Conservation (phyloP, 495 filamentous ascomycete species). For the Podospora fimiseda region DNA sequence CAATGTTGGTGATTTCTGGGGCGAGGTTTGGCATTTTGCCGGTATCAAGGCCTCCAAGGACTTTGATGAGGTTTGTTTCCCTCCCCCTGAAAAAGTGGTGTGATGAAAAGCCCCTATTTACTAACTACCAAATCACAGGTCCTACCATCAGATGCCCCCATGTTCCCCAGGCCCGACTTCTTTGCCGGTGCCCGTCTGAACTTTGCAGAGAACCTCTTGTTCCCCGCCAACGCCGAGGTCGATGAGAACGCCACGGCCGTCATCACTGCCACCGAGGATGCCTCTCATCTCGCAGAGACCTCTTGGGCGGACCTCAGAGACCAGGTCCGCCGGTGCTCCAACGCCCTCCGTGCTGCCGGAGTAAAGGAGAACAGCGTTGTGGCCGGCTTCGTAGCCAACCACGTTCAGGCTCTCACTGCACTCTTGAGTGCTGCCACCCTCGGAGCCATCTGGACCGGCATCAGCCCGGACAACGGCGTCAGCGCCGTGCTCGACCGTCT, state of each 20-base stretch:
- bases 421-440: slow-evolving; percentile 76
- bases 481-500: slow-evolving; percentile 71
- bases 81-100: background rate
- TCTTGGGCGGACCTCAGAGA: slow-evolving; percentile 80
- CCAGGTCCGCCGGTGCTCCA: slow-evolving; percentile 65
- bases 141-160: slow-evolving; percentile 53
- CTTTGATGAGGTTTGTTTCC: slow-evolving; percentile 51
- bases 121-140: slow-evolving; percentile 47
- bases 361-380: slow-evolving; percentile 67
- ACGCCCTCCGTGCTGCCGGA: slow-evolving; percentile 60
- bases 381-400: slow-evolving; percentile 78
- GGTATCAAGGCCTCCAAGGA: slow-evolving; percentile 61
- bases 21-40: slow-evolving; percentile 75
- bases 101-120: background rate
- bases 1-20: slow-evolving; percentile 74
- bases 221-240: slow-evolving; percentile 47
- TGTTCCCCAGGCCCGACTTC: slow-evolving; percentile 84
- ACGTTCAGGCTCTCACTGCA: slow-evolving; percentile 73
- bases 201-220: slow-evolving; percentile 89
- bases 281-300: slow-evolving; percentile 52
- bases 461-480: slow-evolving; percentile 76
- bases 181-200: slow-evolving; percentile 75
- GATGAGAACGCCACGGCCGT: slow-evolving; percentile 58
- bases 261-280: slow-evolving; percentile 65
- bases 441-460: slow-evolving; percentile 85